Evolutionary conservation across 2,329 filamentous ascomycete species (phyloP), one percentile per base, ranked within the genome.

Genomic region (Calycina marina): DNA sequence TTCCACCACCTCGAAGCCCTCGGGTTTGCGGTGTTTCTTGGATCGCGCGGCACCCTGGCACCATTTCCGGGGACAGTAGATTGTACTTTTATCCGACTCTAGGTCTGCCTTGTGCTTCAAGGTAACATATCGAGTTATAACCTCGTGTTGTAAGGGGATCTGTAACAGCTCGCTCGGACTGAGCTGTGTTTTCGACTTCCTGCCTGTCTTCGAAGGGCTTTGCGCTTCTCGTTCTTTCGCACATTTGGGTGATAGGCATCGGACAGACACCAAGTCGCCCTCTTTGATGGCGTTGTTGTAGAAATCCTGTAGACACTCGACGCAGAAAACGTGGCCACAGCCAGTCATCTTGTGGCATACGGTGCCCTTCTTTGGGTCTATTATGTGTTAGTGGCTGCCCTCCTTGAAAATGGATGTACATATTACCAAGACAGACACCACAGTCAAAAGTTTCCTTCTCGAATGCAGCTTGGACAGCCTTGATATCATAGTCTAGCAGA

Each of bases 21-120:
- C 56, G 4, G 77, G 77, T 49, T 82, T 83, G 37, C 67, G 75
- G 55, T 81, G 74, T 46, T 69, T 73, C 50, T 77, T 80, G 14
- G 78, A 83, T 28, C 73, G 71, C 15, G 86, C 86, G 3, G 86
- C 82, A 4, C 84, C 86, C 54, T 90, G 82, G 53, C 90, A 98
- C 83, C 86, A 94, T 35, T 75, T 67, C 6, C 90, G 72, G 1
- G 90, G 90, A 49, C 90, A 98, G 54, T 93, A 96, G 18, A 94
- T 69, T 0, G 86, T 94, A 37, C 76, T 78, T 49, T 86, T 92
- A 56, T 96, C 86, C 0, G 83, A 77, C 55, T 96, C 90, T 3
- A 96, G 70, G 52, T 84, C 80, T 42, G 80, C 82, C 60, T 96
- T 96, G 49, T 93, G 82, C 58, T 90, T 94, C 39, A 96, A 66